phyloP scores from a whole-genome alignment of 1,284 basidiomycete species.

The Ganoderma sinense region DNA sequence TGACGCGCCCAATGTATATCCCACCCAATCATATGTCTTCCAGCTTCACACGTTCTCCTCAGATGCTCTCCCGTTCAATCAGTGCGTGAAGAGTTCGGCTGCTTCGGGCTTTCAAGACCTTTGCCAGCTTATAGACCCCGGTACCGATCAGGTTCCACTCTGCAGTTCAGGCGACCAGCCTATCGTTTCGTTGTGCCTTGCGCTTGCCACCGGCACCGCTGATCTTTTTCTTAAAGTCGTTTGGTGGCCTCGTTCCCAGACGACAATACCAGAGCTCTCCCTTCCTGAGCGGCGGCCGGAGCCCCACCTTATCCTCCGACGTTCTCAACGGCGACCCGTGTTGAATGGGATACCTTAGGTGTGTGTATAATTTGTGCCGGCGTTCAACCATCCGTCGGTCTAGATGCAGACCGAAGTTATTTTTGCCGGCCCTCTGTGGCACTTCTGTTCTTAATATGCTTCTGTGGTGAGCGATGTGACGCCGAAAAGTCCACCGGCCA shows the following conservation, averaged over 20 bases:
- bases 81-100: slow-evolving; percentile 7
- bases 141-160: not conserved
- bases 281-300: not conserved
- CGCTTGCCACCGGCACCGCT: not conserved
- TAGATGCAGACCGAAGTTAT: not conserved
- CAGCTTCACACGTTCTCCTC: not conserved
- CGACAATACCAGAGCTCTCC: not conserved
- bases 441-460: not conserved
- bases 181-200: not conserved
- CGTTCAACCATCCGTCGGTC: not conserved
- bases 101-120: not conserved
- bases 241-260: not conserved
- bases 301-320: not conserved
- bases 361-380: not conserved
- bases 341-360: not conserved
- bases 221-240: not conserved
- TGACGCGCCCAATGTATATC: slow-evolving; percentile 18
- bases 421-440: not conserved
- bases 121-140: not conserved
- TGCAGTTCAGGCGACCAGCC: not conserved
- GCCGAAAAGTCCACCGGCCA: not conserved
- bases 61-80: not conserved
- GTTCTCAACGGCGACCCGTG: not conserved
- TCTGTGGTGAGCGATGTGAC: not conserved
- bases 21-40: not conserved